Percentiles rank a stretch among this genome's conserved stretches.
These are phyloP conservation scores for Aspergillus nanangensis DNA, from an alignment of 495 filamentous ascomycete genomes.

Conservation along the genomic window DNA sequence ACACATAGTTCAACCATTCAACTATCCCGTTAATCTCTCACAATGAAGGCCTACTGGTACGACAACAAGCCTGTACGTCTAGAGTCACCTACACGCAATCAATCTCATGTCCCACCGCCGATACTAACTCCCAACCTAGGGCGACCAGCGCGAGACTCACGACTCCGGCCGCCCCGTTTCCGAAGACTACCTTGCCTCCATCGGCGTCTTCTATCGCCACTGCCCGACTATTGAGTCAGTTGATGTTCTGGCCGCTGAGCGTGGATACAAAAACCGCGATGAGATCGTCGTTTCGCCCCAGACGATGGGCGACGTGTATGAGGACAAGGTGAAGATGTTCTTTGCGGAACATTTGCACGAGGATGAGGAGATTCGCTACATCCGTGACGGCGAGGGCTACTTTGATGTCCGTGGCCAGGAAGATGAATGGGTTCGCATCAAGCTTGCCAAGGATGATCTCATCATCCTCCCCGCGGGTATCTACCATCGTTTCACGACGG, in stretches of 20 bases:
- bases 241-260: slow-evolving; percentile 64
- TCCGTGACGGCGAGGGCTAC: slow-evolving; percentile 83
- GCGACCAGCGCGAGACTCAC: slow-evolving; percentile 89
- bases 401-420: slow-evolving; percentile 78
- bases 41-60: slow-evolving; percentile 81
- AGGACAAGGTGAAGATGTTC: slow-evolving; percentile 88
- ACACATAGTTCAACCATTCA: neutral
- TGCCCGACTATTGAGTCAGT: slow-evolving; percentile 61
- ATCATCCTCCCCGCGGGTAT: slow-evolving; percentile 94
- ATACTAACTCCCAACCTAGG: slow-evolving; percentile 44
- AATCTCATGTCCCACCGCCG: neutral
- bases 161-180: slow-evolving; percentile 68
- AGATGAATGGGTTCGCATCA: slow-evolving; percentile 84
- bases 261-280: slow-evolving; percentile 93
- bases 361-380: slow-evolving; percentile 98
- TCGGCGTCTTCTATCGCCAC: slow-evolving; percentile 77
- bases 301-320: slow-evolving; percentile 74
- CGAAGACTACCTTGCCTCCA: slow-evolving; percentile 54
- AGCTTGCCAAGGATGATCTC: slow-evolving; percentile 65
- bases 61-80: slow-evolving; percentile 68
- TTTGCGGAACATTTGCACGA: slow-evolving; percentile 96
- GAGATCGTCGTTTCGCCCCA: slow-evolving; percentile 84
- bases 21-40: slow-evolving; percentile 19
- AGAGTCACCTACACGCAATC: neutral
- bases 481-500: slow-evolving; percentile 95